These are phyloP conservation scores for Puccinia coronata DNA, from an alignment of 1,284 basidiomycete genomes.

Conservation along the genomic window DNA sequence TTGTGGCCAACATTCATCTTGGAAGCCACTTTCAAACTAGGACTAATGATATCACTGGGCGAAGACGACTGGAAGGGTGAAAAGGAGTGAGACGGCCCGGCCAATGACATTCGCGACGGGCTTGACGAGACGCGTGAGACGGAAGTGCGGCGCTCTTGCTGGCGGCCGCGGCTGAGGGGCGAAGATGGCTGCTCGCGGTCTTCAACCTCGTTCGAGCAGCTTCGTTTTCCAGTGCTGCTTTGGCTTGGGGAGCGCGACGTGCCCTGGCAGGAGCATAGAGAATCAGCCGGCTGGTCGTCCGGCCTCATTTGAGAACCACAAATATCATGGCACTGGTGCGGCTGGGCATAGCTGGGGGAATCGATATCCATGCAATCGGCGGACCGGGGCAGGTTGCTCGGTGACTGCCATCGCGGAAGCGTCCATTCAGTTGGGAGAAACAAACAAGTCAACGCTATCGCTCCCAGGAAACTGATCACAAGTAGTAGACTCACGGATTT, in stretches of 20 bases:
- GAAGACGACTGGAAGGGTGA: slow-evolving; percentile 17
- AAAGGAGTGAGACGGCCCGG: neutral
- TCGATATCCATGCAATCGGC: slow-evolving; percentile 44
- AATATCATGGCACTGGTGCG: slow-evolving; percentile 7
- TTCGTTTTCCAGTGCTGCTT: slow-evolving; percentile 45
- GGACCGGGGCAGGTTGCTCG: neutral
- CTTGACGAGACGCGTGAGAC: slow-evolving; percentile 18
- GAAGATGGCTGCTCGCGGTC: neutral
- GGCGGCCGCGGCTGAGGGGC: neutral
- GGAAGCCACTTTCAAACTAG: slow-evolving; percentile 35
- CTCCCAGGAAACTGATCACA: neutral
- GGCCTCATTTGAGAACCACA: neutral
- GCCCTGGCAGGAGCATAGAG: neutral
- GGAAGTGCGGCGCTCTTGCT: neutral
- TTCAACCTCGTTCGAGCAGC: slow-evolving; percentile 33
- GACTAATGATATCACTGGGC: slow-evolving; percentile 39
- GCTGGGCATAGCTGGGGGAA: slow-evolving; percentile 27
- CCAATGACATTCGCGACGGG: neutral
- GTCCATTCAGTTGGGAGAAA: neutral
- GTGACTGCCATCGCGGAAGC: neutral
- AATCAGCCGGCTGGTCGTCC: neutral
- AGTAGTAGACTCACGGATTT: neutral
- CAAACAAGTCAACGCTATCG: too few relatives aligned
- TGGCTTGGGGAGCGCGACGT: slow-evolving; percentile 31
- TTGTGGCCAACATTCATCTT: slow-evolving; percentile 40